Evolutionary conservation across 768 basidiomycete genomes (phyloP).

Genomic region (Suillus fuscotomentosus): DNA sequence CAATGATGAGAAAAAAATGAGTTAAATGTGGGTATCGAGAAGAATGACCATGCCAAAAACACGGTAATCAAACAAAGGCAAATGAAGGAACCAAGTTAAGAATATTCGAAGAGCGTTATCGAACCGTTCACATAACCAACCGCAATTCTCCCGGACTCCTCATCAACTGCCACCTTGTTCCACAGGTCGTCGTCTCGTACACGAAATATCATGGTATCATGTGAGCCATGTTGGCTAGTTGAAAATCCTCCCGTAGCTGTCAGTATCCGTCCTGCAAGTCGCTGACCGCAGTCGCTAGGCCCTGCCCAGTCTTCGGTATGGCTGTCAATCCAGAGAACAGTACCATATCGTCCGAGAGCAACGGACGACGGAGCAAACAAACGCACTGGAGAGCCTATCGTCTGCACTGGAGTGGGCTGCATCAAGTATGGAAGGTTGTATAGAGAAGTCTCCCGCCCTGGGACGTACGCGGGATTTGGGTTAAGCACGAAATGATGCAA

Average conservation of each 20-base stretch:
- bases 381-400: slow-evolving; percentile 55
- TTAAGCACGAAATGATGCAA: slow-evolving; percentile 58
- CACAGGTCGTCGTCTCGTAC: slow-evolving; percentile 48
- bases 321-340: slow-evolving; percentile 65
- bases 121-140: slow-evolving; percentile 39
- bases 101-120: slow-evolving; percentile 53
- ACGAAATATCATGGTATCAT: slow-evolving; percentile 40
- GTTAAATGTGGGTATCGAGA: no score
- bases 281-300: slow-evolving; percentile 52
- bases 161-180: slow-evolving; percentile 40
- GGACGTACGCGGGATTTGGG: slow-evolving; percentile 40
- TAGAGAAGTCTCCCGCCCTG: slow-evolving; percentile 13
- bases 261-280: slow-evolving; percentile 46
- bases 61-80: neutral
- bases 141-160: slow-evolving; percentile 36
- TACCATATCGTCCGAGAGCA: slow-evolving; percentile 56
- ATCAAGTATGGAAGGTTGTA: slow-evolving; percentile 48
- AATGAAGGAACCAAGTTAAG: slow-evolving; percentile 18
- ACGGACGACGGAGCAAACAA: slow-evolving; percentile 56
- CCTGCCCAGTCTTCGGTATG: slow-evolving; percentile 52
- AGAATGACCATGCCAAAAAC: neutral
- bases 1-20: neutral
- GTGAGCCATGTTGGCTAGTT: neutral
- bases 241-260: neutral
- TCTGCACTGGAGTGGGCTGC: slow-evolving; percentile 33